Base-by-base conservation (phyloP, 2,329 filamentous ascomycete species). In the Xylaria sp. region DNA sequence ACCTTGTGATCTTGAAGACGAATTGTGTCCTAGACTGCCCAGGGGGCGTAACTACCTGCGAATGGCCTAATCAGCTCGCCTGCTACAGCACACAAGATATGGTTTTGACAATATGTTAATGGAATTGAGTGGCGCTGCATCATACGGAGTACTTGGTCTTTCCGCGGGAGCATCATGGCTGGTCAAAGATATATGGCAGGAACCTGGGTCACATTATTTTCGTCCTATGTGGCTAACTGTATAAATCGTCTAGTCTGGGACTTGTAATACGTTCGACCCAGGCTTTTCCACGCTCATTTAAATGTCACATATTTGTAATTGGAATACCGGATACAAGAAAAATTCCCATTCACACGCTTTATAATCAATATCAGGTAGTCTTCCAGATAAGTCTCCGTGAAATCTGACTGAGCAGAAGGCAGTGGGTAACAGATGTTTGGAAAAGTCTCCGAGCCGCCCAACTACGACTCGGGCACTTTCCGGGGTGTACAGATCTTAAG, bases 1-100 rank as follows among this genome's bases (percentile, higher is more conserved):
- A 71, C 38, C 4, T 31, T 42, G 44, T 28, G 9, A 13, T 42
- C 23, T 3, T 15, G 4, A 15, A 69, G 69, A 59, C 46, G 1
- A 53, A 64, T 46, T 72, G 72, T 53, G 53, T 71, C 7, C 49
- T 76, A 0, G 70, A 75, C 59, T 76, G 74, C 33, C 65, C 64
- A 6, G 13, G 72, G 31, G 61, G 68, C 0, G 20, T 36, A 5
- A 68, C 51, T 10, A 5, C 20, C 1, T 76, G 74, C 53, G 74
- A 74, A 26, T 76, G 49, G 20, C 72, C 75, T n/a, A 49, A 4
- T 40, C 64, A 11, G 26, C 13, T 53, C 17, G 48, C 28, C 15
- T 76, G 74, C 9, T 1, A 2, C 0, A 70, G 28, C 4, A 23
- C n/a, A n/a, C 54, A n/a, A 2, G 67, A 71, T 33, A 38, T 38